A percentile compares a stretch with the other conserved stretches of the same genome.
These are phyloP conservation scores for Agrocybe pediades DNA, from an alignment of 768 basidiomycete genomes.

Conservation along the genomic window DNA sequence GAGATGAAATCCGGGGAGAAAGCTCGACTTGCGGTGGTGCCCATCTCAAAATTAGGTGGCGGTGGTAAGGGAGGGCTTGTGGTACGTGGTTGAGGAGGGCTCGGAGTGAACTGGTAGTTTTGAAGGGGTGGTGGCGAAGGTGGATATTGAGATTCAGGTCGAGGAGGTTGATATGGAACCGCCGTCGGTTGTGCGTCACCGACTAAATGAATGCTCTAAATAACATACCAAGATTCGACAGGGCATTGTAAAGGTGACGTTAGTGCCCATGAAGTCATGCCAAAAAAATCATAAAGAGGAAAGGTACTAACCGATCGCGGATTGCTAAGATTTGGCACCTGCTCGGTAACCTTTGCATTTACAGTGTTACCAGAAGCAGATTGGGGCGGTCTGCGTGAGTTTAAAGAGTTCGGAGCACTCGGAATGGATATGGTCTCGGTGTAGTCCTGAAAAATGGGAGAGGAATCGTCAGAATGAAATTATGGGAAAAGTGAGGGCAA, in stretches of 20 bases:
- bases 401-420: slow-evolving; percentile 13
- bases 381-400: slow-evolving; percentile 13
- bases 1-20: slow-evolving; percentile 12
- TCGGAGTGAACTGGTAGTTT: too few species aligned
- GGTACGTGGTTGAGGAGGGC: not conserved
- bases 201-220: slow-evolving; percentile 16
- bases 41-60: slow-evolving; percentile 15
- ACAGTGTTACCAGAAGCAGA: slow-evolving; percentile 1
- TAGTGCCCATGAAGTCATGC: slow-evolving; percentile 23
- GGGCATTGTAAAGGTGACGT: slow-evolving; percentile 1
- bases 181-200: slow-evolving; percentile 3
- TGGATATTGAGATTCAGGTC: slow-evolving; percentile 9
- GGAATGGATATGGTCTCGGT: slow-evolving; percentile 18
- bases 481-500: not conserved
- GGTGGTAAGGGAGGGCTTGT: slow-evolving; percentile 9
- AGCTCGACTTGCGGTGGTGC: slow-evolving; percentile 16
- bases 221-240: slow-evolving; percentile 5
- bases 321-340: slow-evolving; percentile 18
- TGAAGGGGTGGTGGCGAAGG: slow-evolving; percentile 7
- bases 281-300: slow-evolving; percentile 10
- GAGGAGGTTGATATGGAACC: slow-evolving; percentile 9
- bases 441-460: slow-evolving; percentile 17
- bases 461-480: slow-evolving; percentile 4
- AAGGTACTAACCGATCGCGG: slow-evolving; percentile 26
- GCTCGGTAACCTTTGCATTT: slow-evolving; percentile 18